Percentiles rank a stretch among this genome's conserved stretches.
Conservation (phyloP, 345 rosid species). For the Populus euphratica region DNA sequence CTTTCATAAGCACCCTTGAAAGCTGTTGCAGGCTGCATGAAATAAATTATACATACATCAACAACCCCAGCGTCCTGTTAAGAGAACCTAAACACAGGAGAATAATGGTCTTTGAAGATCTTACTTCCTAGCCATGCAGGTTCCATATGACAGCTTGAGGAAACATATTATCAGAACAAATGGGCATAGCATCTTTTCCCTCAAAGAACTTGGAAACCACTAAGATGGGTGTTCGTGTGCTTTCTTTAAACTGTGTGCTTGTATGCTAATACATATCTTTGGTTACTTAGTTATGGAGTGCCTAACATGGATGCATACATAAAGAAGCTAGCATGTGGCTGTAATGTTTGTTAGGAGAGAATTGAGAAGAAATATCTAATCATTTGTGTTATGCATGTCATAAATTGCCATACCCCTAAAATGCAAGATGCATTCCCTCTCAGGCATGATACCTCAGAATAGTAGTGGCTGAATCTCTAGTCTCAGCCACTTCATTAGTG, state of each 20-base stretch:
- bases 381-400: background rate
- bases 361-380: background rate
- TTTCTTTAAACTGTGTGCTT: background rate
- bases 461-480: background rate
- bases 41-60: background rate
- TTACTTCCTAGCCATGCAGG: background rate
- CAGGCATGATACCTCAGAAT: background rate
- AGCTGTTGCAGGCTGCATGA: slow-evolving; percentile 65
- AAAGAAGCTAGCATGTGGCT: background rate
- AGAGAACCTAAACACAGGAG: background rate
- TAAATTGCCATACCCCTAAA: background rate
- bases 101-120: background rate
- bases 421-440: background rate
- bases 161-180: background rate
- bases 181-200: background rate
- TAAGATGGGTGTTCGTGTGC: background rate
- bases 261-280: background rate
- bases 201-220: background rate
- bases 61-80: background rate
- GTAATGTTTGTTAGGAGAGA: background rate
- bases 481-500: background rate
- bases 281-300: background rate
- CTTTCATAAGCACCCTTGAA: slow-evolving; percentile 80
- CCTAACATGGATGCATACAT: background rate
- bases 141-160: slow-evolving; percentile 1